Evolutionary conservation across 768 basidiomycete genomes (phyloP).

Genomic region (Kwoniella mangroviensis): DNA sequence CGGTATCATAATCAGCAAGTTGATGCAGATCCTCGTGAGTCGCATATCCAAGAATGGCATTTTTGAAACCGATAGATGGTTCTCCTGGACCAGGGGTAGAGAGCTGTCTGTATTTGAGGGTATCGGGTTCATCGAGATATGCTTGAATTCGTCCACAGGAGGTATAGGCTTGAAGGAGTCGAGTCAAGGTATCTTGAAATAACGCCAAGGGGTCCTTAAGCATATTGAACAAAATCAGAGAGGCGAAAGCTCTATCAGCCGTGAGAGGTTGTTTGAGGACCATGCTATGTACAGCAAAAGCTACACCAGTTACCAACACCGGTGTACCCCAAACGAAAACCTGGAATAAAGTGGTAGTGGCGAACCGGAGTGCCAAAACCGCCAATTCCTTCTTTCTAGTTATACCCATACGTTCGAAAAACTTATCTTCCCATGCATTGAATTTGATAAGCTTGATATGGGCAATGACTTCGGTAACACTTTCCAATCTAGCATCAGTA

Average conservation of each 20-base stretch:
- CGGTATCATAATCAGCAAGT: constrained; percentile 27
- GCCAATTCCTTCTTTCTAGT: constrained; percentile 56
- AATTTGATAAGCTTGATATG: constrained; percentile 60
- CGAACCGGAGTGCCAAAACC: constrained; percentile 53
- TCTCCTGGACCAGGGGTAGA: constrained; percentile 47
- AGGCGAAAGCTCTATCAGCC: constrained; percentile 60
- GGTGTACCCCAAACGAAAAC: constrained; percentile 57
- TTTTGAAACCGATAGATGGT: constrained; percentile 57
- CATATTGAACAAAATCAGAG: constrained; percentile 60
- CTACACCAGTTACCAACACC: constrained; percentile 55
- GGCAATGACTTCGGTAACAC: constrained; percentile 59
- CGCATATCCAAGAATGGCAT: constrained; percentile 51
- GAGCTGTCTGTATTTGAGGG: constrained; percentile 58
- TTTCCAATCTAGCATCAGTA: constrained; percentile 58
- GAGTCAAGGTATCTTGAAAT: constrained; percentile 47
- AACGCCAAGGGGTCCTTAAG: constrained; percentile 58
- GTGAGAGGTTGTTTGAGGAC: constrained; percentile 56
- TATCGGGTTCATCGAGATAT: constrained; percentile 59
- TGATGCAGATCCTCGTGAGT: constrained; percentile 22
- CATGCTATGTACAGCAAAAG: constrained; percentile 58
- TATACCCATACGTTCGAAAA: constrained; percentile 56
- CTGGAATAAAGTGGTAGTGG: constrained; percentile 44
- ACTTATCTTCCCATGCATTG: constrained; percentile 59
- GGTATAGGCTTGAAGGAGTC: constrained; percentile 54
- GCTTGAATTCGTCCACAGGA: constrained; percentile 56